Base-by-base conservation (phyloP, 2,329 filamentous ascomycete species). In the Penicillium olsonii region DNA sequence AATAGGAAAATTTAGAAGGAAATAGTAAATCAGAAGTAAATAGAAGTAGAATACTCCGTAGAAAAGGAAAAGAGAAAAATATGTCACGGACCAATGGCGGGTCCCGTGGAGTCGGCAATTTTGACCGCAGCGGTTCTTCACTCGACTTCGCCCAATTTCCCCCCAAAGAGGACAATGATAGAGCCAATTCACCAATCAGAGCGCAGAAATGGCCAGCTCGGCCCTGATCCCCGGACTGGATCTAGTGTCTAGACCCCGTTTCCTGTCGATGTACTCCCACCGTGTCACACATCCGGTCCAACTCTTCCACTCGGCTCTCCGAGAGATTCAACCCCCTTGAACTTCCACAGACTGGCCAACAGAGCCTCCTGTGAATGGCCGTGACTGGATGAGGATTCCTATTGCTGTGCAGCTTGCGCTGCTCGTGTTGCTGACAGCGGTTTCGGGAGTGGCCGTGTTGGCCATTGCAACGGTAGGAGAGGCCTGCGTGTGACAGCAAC, bases 371-470 rank as follows among this genome's bases (percentile, higher is more conserved):
- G n/a, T 11, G 33, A 14, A 17, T 35, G 33, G 26, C 37, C 17
- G 22, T 42, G 48, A 37, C 53, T 52, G 56, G 54, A 92, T 96
- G 89, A 84, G 90, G 70, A 84, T 96, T 68, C 87, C 88, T 50
- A 96, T 96, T 64, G 83, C 90, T 60, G 86, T 92, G 74, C 92
- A 96, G 81, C 80, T 96, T 62, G 89, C 84, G 59, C 79, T 85
- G 69, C 79, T 96, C 56, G 89, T 96, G 63, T 77, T 94, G 57
- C 66, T 90, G 52, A 84, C 87, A 52, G 85, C 90, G 41, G 80
- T 95, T 49, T 75, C 88, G 49, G 85, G 87, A 45, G 81, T 96
- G 54, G 84, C 87, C 47, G 84, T 95, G 54, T 81, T 96, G 53
- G 84, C 90, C 14, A 82, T 96, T 55, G 89, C 91, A 62, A 66